Base-by-base conservation (phyloP, 352 stramenopile genomes). In the Phytophthora cactorum region DNA sequence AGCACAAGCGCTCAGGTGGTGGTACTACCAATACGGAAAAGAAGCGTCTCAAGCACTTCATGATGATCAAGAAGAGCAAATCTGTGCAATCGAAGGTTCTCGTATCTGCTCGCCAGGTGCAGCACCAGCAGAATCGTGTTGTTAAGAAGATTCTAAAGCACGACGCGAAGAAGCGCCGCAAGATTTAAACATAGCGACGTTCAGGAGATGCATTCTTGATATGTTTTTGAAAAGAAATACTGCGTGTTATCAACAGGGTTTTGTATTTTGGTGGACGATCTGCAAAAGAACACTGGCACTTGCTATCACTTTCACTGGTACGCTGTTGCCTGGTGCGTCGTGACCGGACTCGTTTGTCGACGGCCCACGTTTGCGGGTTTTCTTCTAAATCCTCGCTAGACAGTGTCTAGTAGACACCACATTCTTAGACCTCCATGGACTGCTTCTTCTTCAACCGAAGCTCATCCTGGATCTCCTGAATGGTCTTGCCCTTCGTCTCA, bases 1-100 rank as follows among this genome's bases (percentile, higher is more conserved):
- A 98, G 74, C 74, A 90, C 62, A 98, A 98, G 68, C 75, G 91
- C 53, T 91, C 88, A 56, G 91, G 96, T 64, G 97, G 97, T 59
- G 97, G 97, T 70, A 98, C 94, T 27, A 99, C 97, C 38, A 99
- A 99, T 81, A 97, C 87, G 56, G 97, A 99, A 81, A 99, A 99
- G 84, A 91, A 92, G 66, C 88, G 97, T 51, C 89, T 95, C 10
- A 99, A 99, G 86, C 98, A 98, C 77, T 99, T 98, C 59, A 88
- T 98, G 68, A 99, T 99, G 97, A 92, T 98, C 50, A 98, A 98
- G 71, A 98, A 98, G 75, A 98, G 93, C 68, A 88, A 88, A 57
- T 75, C 82, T 31, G 93, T 98, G 57, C 90, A 97, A 75, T 78
- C 68, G 64, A 97, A 98, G 79, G 84, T 97, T 57, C 86, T 95